Percentiles rank a stretch among this genome's conserved stretches.
Evolutionary conservation across 2,329 filamentous ascomycete species (phyloP).

Genomic region (Zymoseptoria brevis): DNA sequence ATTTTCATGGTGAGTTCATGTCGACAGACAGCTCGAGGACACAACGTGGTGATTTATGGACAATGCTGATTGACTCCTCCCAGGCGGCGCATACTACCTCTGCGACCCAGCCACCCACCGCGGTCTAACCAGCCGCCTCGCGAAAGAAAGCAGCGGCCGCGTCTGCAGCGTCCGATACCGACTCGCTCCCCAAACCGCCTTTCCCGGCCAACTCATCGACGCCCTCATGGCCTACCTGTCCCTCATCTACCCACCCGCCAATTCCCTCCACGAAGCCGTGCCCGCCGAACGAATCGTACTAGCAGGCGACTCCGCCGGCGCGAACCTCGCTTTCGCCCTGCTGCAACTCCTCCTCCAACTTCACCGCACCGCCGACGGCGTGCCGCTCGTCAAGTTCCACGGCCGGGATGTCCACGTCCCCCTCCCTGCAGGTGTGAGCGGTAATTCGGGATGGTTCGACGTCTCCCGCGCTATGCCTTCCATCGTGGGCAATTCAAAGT

Average conservation of each 20-base stretch:
- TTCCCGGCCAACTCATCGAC: slow-evolving; percentile 67
- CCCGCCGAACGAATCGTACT: slow-evolving; percentile 60
- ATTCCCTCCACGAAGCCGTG: slow-evolving; percentile 59
- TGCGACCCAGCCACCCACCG: slow-evolving; percentile 64
- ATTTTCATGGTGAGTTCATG: slow-evolving; percentile 51
- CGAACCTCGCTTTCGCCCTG: slow-evolving; percentile 59
- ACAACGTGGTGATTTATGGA: neutral
- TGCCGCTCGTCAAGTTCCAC: slow-evolving; percentile 51
- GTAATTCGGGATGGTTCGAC: slow-evolving; percentile 65
- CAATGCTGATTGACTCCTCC: neutral
- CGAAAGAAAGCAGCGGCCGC: slow-evolving; percentile 58
- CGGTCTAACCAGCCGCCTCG: slow-evolving; percentile 50
- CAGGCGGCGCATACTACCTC: slow-evolving; percentile 61
- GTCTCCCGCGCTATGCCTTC: slow-evolving; percentile 56
- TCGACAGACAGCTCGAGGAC: neutral
- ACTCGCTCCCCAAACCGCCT: slow-evolving; percentile 65
- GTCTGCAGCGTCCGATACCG: slow-evolving; percentile 68
- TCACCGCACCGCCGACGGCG: slow-evolving; percentile 35
- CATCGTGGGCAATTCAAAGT: slow-evolving; percentile 44
- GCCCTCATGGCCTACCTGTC: slow-evolving; percentile 64
- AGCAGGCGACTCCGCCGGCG: slow-evolving; percentile 68
- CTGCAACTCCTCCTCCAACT: slow-evolving; percentile 63
- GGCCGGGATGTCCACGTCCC: slow-evolving; percentile 52
- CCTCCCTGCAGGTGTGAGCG: slow-evolving; percentile 57
- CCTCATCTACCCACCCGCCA: slow-evolving; percentile 62